Evolutionary conservation across 768 basidiomycete species (phyloP), one percentile per base, ranked within the genome.

Genomic region (Boletus sp.): DNA sequence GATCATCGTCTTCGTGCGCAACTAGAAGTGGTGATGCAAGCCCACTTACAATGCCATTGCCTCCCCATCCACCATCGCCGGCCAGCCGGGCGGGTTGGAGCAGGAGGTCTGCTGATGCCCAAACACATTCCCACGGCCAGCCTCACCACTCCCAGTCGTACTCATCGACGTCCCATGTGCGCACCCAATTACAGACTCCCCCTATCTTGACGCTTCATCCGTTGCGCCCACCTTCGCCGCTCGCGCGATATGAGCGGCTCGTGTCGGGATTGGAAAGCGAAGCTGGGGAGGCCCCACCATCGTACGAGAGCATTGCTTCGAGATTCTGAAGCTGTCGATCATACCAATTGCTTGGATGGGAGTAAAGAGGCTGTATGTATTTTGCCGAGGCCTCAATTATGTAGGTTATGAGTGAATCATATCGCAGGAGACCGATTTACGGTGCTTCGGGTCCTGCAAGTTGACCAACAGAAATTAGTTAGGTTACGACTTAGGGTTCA

Each of bases 241-340:
- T 67, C 15, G 74, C 73, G 29, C 82, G 83, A 56, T 96, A 90
- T 68, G 93, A 94, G 66, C 79, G 90, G 37, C 81, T 98, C 18
- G 80, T 97, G 47, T 84, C 90, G 1, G 95, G 95, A n/a, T 85
- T 89, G 69, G 91, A 90, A 69, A 89, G 82, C 36, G 87, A 90
- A 64, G 77, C 76, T 8, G 94, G 95, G 4, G 94, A 97, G 67
- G 83, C 83, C 5, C 95, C 95, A 4, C 95, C 95, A 4, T 64
- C 70, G n/a, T 72, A 72, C 44, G 71, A 72, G 48, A 73, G 67
- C 33, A 52, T 70, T 20, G 20, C 58, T 35, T 48, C 54, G n/a
- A 24, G 41, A 1, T 3, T 36, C 10, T 54, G 36, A 66, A 47
- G n/a, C 35, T 9, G 29, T 24, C 17, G 4, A 17, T 15, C 5